phyloP scores from a whole-genome alignment of 2,329 filamentous ascomycete species.

The Zasmidium angulare region DNA sequence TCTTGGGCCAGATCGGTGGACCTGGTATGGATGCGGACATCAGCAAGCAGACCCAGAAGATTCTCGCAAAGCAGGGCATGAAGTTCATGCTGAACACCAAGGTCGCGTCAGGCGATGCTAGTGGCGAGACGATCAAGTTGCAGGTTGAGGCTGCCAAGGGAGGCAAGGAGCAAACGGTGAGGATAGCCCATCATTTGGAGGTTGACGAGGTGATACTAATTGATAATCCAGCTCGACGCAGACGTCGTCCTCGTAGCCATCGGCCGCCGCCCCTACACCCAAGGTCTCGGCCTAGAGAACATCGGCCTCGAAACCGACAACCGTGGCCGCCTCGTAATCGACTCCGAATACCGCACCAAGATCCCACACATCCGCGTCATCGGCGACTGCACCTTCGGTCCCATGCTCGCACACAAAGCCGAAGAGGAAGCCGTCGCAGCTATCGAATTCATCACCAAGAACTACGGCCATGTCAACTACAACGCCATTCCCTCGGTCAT shows the following conservation, averaged over 20 bases:
- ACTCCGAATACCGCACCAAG: slow-evolving; percentile 98
- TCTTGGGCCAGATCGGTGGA: slow-evolving; percentile 91
- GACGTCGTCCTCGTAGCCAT: slow-evolving; percentile 97
- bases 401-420: slow-evolving; percentile 98
- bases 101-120: slow-evolving; percentile 80
- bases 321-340: slow-evolving; percentile 90
- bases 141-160: slow-evolving; percentile 91
- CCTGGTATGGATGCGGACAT: slow-evolving; percentile 97
- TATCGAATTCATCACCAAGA: slow-evolving; percentile 96
- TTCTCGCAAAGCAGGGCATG: slow-evolving; percentile 92
- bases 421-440: slow-evolving; percentile 96
- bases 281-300: slow-evolving; percentile 88
- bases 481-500: slow-evolving; percentile 96
- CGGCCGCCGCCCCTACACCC: slow-evolving; percentile 90
- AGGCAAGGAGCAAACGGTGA: slow-evolving; percentile 86
- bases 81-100: slow-evolving; percentile 99
- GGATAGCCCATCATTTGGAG: slow-evolving; percentile 34
- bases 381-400: slow-evolving; percentile 90
- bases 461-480: slow-evolving; percentile 98
- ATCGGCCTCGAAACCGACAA: slow-evolving; percentile 90
- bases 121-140: slow-evolving; percentile 74
- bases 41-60: slow-evolving; percentile 86
- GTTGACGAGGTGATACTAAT: slow-evolving; percentile 20
- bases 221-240: slow-evolving; percentile 68
- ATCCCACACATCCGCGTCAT: slow-evolving; percentile 94